Evolutionary conservation across 2,329 filamentous ascomycete genomes (phyloP).

Genomic region (Exophiala mesophila): DNA sequence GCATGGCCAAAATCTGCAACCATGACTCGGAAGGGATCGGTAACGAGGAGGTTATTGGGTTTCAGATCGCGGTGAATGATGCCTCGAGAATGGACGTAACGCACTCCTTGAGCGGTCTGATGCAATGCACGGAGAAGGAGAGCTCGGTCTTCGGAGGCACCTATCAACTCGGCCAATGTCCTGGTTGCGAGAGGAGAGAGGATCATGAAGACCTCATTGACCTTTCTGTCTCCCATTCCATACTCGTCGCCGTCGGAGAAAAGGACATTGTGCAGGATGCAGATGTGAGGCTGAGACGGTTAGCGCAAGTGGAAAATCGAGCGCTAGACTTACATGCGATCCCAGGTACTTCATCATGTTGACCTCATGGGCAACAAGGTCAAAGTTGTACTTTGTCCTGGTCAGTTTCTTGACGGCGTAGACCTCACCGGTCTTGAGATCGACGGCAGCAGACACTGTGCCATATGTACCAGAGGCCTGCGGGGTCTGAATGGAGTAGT

Average conservation of each 20-base stretch:
- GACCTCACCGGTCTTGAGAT: neutral
- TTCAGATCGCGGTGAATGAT: conserved; percentile 89
- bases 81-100: conserved; percentile 76
- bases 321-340: neutral
- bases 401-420: conserved; percentile 2
- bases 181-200: neutral
- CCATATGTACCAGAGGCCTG: conserved; percentile 2
- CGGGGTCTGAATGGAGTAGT: conserved; percentile 1
- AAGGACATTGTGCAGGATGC: neutral
- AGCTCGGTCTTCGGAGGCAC: neutral
- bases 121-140: conserved; percentile 57
- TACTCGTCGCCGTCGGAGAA: neutral
- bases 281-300: neutral
- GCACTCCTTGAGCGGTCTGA: conserved; percentile 81
- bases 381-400: neutral
- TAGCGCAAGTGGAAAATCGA: neutral
- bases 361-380: neutral
- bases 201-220: conserved; percentile 1
- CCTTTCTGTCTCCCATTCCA: neutral
- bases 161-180: neutral
- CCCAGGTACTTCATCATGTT: neutral
- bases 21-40: conserved; percentile 87
- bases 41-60: conserved; percentile 81
- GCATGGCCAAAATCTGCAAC: conserved; percentile 98
- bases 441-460: neutral